These are phyloP conservation scores for Punica granatum DNA, from an alignment of 345 rosid species.

Conservation along the genomic window DNA sequence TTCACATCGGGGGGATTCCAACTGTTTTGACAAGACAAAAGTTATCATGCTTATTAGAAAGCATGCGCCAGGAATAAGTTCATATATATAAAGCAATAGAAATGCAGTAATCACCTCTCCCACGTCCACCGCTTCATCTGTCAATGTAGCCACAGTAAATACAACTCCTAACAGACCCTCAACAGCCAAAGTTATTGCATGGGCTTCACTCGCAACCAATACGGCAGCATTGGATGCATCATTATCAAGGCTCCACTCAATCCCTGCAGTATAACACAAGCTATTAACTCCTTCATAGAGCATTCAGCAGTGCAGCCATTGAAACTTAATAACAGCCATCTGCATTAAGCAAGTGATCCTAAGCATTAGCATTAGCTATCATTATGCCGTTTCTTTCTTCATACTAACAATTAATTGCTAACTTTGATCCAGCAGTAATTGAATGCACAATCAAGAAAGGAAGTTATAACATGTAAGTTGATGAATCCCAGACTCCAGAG, in stretches of 20 bases:
- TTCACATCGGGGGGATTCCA: slow-evolving; percentile 84
- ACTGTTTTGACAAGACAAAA: slow-evolving; percentile 38
- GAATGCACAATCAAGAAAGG: not conserved
- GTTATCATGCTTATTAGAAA: slow-evolving; percentile 5
- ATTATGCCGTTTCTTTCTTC: not conserved
- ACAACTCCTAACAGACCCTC: slow-evolving; percentile 92
- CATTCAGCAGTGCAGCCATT: not conserved
- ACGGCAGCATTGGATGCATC: slow-evolving; percentile 97
- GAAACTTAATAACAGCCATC: not conserved
- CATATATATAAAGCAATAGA: slow-evolving; percentile 8
- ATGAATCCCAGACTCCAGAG: not conserved
- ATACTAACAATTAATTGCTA: not conserved
- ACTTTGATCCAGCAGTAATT: not conserved
- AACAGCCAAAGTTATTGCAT: slow-evolving; percentile 88
- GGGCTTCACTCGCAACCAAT: slow-evolving; percentile 99
- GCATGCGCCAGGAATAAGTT: slow-evolving; percentile 3
- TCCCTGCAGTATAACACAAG: slow-evolving; percentile 40
- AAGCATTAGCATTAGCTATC: not conserved
- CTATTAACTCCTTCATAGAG: not conserved
- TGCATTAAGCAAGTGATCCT: not conserved
- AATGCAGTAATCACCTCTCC: slow-evolving; percentile 66
- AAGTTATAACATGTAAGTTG: not conserved
- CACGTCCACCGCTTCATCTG: slow-evolving; percentile 85
- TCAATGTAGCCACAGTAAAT: slow-evolving; percentile 89
- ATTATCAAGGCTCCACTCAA: slow-evolving; percentile 97